Percentiles rank a stretch among this genome's conserved stretches.
Evolutionary conservation across 73 alveolate species (phyloP).

Genomic region (Paramecium tetraurelia): DNA sequence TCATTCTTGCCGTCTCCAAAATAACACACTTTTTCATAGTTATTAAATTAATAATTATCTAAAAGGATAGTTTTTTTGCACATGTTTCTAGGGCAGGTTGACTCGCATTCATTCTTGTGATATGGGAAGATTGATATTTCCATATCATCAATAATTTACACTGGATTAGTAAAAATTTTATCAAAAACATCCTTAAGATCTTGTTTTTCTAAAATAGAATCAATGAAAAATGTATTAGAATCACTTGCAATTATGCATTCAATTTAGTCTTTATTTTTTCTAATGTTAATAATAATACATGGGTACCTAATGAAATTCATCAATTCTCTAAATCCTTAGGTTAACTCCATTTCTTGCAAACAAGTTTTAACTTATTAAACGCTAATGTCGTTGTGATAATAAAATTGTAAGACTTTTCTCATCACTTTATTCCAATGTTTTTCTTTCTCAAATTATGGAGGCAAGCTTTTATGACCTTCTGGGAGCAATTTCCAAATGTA

Average conservation of each 20-base stretch:
- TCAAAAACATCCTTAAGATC: slow-evolving; percentile 13
- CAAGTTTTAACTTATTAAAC: background rate
- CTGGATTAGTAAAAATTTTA: slow-evolving; percentile 48
- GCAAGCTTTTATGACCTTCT: slow-evolving; percentile 38
- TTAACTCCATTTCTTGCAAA: slow-evolving; percentile 15
- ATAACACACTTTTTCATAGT: slow-evolving; percentile 44
- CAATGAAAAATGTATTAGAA: slow-evolving; percentile 52
- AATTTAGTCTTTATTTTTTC: background rate
- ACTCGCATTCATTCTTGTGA: slow-evolving; percentile 47
- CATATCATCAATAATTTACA: background rate
- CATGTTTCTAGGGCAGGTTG: slow-evolving; percentile 50
- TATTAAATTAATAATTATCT: slow-evolving; percentile 21
- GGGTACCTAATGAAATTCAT: background rate
- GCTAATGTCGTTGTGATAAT: slow-evolving; percentile 7
- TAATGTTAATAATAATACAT: background rate
- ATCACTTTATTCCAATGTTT: slow-evolving; percentile 46
- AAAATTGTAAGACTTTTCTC: slow-evolving; percentile 20
- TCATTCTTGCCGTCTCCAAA: slow-evolving; percentile 65
- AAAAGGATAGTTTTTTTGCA: slow-evolving; percentile 42
- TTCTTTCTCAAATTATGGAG: slow-evolving; percentile 21
- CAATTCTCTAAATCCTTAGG: background rate
- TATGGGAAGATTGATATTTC: slow-evolving; percentile 4
- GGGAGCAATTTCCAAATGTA: slow-evolving; percentile 53
- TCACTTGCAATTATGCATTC: slow-evolving; percentile 45
- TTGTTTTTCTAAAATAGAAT: slow-evolving; percentile 45